These are phyloP conservation scores for Chaetomium tenue DNA, from an alignment of 495 filamentous ascomycete genomes.

Conservation along the genomic window DNA sequence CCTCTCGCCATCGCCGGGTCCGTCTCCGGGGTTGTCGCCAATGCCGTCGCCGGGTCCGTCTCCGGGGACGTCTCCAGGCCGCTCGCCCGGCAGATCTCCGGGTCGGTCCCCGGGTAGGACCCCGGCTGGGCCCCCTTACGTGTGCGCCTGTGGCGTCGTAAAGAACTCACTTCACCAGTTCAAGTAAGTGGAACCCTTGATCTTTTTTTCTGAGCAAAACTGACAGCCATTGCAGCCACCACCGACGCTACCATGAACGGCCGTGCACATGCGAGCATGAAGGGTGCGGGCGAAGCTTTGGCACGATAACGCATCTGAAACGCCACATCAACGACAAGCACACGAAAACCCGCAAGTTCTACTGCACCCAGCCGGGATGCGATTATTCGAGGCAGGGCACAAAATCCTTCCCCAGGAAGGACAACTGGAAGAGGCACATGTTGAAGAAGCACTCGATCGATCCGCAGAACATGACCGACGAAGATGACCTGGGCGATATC, in stretches of 20 bases:
- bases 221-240: slow-evolving; percentile 36
- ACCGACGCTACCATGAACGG: slow-evolving; percentile 50
- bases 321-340: slow-evolving; percentile 55
- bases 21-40: slow-evolving; percentile 6
- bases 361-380: slow-evolving; percentile 47
- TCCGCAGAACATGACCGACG: slow-evolving; percentile 31
- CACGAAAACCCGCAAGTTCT: slow-evolving; percentile 48
- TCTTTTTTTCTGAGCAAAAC: background rate
- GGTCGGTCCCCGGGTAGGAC: slow-evolving; percentile 28
- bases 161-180: slow-evolving; percentile 51
- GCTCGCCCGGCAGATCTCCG: slow-evolving; percentile 16
- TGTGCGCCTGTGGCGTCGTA: slow-evolving; percentile 44
- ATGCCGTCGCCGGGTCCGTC: slow-evolving; percentile 5
- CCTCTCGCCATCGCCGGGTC: slow-evolving; percentile 1
- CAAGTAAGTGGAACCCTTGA: slow-evolving; percentile 36
- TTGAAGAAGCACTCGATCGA: slow-evolving; percentile 47
- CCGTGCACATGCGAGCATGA: slow-evolving; percentile 45
- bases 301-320: slow-evolving; percentile 53
- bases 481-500: slow-evolving; percentile 32
- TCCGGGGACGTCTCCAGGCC: slow-evolving; percentile 1
- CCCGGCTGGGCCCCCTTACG: slow-evolving; percentile 26
- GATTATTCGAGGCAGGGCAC: slow-evolving; percentile 46
- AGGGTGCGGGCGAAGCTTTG: slow-evolving; percentile 47
- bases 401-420: slow-evolving; percentile 52
- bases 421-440: slow-evolving; percentile 54